Percentiles rank a stretch among this genome's conserved stretches.
Evolutionary conservation across 257 asterid genomes (phyloP).

Genomic region (Solanum piurae): DNA sequence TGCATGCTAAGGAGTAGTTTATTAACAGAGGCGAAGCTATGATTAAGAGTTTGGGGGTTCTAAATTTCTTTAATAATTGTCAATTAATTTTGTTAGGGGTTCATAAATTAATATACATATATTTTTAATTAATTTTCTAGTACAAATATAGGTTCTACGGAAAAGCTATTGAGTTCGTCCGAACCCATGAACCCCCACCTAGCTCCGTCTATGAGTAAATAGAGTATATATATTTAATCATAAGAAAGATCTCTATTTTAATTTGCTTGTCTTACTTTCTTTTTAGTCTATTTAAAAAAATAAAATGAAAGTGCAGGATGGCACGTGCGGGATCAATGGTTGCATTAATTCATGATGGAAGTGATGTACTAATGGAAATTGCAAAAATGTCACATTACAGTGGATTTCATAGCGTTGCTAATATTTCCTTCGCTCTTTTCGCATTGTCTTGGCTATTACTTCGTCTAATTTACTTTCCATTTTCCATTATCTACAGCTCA

Average conservation of each 20-base stretch:
- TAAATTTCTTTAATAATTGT: too few species aligned
- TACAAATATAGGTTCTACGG: too few species aligned
- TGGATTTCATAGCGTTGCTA: conserved; percentile 6
- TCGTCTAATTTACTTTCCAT: conserved; percentile 9
- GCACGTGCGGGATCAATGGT: conserved; percentile 15
- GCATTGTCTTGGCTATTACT: conserved; percentile 18
- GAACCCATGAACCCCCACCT: too few species aligned
- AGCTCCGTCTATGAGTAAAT: too few species aligned
- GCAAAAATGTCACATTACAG: conserved; percentile 19
- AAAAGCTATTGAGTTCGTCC: too few species aligned
- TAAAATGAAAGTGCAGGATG: background rate
- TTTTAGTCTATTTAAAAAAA: background rate
- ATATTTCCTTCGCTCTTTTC: conserved; percentile 12
- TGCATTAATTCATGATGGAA: conserved; percentile 17
- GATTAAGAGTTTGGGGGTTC: too few species aligned
- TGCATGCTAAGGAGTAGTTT: background rate
- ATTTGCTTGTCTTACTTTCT: background rate
- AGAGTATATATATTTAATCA: too few species aligned
- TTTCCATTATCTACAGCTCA: conserved; percentile 10
- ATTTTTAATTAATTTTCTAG: too few species aligned
- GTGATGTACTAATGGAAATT: conserved; percentile 21
- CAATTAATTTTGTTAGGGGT: too few species aligned
- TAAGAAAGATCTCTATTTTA: too few species aligned
- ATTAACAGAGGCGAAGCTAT: too few species aligned
- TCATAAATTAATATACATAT: too few species aligned